These are phyloP conservation scores for Mucor irregularis DNA, from an alignment of 371 early-diverging fungal species.

Conservation along the genomic window DNA sequence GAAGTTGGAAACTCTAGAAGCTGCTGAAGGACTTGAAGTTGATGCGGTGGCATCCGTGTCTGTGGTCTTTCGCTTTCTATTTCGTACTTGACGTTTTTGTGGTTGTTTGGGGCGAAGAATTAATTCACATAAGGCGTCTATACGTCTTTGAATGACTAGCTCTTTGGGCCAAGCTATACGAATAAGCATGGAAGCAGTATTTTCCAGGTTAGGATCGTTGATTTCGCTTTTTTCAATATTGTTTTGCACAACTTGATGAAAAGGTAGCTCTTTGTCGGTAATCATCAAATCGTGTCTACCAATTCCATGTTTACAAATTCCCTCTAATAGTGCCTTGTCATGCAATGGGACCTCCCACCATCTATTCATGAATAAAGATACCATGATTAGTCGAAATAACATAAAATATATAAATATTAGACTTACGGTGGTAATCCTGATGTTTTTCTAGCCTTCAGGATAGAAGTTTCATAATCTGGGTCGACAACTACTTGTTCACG, in stretches of 20 bases:
- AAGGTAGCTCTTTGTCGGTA: constrained; percentile 56
- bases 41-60: neutral
- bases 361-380: constrained; percentile 28
- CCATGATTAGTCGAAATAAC: neutral
- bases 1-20: neutral
- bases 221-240: constrained; percentile 2
- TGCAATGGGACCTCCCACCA: constrained; percentile 70
- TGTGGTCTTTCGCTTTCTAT: constrained; percentile 11
- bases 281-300: constrained; percentile 67
- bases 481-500: constrained; percentile 60
- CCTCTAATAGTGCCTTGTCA: constrained; percentile 66
- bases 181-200: constrained; percentile 15
- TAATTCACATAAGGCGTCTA: constrained; percentile 54
- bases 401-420: neutral
- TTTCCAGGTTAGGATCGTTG: constrained; percentile 4
- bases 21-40: neutral
- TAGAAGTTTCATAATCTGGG: constrained; percentile 44
- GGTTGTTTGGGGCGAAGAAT: constrained; percentile 51
- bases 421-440: constrained; percentile 41
- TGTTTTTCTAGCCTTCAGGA: constrained; percentile 33
- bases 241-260: constrained; percentile 31
- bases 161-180: constrained; percentile 60
- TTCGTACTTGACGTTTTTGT: constrained; percentile 11
- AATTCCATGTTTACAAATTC: constrained; percentile 69
- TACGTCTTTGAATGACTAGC: constrained; percentile 52